These are phyloP conservation scores for Alternaria brassicicola DNA, from an alignment of 2,329 filamentous ascomycete species.

Conservation along the genomic window DNA sequence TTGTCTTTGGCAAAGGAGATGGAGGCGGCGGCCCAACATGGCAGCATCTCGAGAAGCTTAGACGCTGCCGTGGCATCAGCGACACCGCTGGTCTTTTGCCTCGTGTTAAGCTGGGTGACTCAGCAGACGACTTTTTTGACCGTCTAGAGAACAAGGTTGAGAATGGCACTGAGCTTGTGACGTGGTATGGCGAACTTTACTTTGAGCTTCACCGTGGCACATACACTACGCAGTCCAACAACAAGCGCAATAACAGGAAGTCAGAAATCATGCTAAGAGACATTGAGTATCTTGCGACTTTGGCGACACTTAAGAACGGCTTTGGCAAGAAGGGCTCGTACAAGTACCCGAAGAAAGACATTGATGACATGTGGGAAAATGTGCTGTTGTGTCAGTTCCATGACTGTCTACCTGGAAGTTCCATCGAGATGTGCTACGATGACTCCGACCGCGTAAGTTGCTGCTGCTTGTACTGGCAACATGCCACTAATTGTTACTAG, in stretches of 20 bases:
- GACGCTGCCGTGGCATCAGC: constrained; percentile 87
- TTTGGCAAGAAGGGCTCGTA: constrained; percentile 60
- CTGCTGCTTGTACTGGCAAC: no score
- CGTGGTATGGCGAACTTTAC: constrained; percentile 98
- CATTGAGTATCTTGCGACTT: constrained; percentile 83
- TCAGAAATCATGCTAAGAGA: constrained; percentile 85
- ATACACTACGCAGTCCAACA: constrained; percentile 96
- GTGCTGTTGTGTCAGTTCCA: constrained; percentile 96
- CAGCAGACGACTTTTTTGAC: constrained; percentile 94
- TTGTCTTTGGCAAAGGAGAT: constrained; percentile 96
- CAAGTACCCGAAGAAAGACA: constrained; percentile 90
- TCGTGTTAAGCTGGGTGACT: constrained; percentile 84
- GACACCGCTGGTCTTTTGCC: constrained; percentile 85
- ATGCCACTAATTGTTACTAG: constrained; percentile 37
- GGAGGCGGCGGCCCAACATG: constrained; percentile 94
- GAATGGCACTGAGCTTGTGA: constrained; percentile 74
- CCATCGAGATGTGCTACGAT: constrained; percentile 97
- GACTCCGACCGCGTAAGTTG: constrained; percentile 75
- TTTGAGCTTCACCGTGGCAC: constrained; percentile 97
- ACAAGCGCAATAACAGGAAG: constrained; percentile 91
- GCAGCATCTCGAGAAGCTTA: constrained; percentile 91
- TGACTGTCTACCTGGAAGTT: constrained; percentile 92
- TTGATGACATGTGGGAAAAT: constrained; percentile 95
- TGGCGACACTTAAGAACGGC: constrained; percentile 75
- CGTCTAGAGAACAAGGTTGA: constrained; percentile 77